phyloP scores from a whole-genome alignment of 179 eudicot genomes.

The Sideroxylon spinosum region DNA sequence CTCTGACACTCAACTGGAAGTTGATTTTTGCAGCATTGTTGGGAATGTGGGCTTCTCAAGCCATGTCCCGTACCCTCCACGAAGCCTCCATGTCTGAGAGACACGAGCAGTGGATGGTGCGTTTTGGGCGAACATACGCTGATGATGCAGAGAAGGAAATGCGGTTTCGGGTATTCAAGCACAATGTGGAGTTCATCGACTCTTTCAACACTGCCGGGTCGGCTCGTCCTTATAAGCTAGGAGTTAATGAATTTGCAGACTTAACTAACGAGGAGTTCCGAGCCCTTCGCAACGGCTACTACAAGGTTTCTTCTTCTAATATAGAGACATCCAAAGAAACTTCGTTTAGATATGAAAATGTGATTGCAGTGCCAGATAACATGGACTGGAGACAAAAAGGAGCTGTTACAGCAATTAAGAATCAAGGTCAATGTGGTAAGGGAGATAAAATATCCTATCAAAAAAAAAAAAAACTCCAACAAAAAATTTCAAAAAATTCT shows the following conservation, averaged over 20 bases:
- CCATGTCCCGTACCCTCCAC: background rate
- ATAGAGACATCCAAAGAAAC: conserved; percentile 6
- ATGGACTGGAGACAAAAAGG: conserved; percentile 37
- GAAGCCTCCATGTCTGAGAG: conserved; percentile 23
- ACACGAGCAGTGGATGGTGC: conserved; percentile 35
- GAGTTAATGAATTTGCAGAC: conserved; percentile 32
- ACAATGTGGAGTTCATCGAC: conserved; percentile 29
- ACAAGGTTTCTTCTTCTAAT: background rate
- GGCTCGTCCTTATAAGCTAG: conserved; percentile 19
- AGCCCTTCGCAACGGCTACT: conserved; percentile 28
- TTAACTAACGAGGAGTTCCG: conserved; percentile 31
- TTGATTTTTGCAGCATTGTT: background rate
- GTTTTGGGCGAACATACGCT: conserved; percentile 24
- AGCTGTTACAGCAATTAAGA: conserved; percentile 34
- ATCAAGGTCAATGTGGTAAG: conserved; percentile 41
- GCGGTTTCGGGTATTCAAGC: conserved; percentile 26
- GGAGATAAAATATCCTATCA: no score
- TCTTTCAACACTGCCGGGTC: conserved; percentile 15
- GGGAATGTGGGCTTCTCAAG: conserved; percentile 15
- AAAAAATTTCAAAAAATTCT: no score
- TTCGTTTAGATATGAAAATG: conserved; percentile 17
- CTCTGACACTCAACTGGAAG: background rate
- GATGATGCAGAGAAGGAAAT: conserved; percentile 26
- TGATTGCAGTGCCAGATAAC: conserved; percentile 17
- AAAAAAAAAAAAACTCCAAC: no score